These are phyloP conservation scores for Apium graveolens DNA, from an alignment of 129 eudicot species.

Conservation along the genomic window DNA sequence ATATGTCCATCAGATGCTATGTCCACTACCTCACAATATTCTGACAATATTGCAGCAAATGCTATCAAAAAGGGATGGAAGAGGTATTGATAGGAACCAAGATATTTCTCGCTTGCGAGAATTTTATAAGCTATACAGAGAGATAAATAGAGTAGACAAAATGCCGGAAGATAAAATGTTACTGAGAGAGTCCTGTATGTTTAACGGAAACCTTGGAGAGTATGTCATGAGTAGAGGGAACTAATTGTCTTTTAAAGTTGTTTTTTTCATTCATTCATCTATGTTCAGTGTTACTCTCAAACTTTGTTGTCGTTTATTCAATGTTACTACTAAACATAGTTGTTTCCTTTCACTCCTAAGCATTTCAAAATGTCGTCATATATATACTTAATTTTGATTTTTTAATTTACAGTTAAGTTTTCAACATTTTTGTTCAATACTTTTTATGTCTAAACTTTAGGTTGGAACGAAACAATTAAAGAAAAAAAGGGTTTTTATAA, in stretches of 20 bases:
- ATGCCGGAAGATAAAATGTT: conserved; percentile 79
- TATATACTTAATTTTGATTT: neutral
- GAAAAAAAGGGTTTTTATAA: conserved; percentile 88
- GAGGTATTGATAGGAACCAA: conserved; percentile 80
- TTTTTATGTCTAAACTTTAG: conserved; percentile 26
- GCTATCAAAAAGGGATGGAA: conserved; percentile 91
- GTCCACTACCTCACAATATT: neutral
- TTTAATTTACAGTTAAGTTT: neutral
- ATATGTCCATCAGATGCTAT: neutral
- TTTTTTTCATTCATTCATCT: neutral
- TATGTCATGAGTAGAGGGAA: too few species aligned
- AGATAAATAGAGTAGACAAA: conserved; percentile 68
- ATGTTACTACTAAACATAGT: neutral
- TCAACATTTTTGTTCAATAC: neutral
- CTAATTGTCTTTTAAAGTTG: neutral
- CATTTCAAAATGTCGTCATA: neutral
- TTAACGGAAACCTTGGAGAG: conserved; percentile 95
- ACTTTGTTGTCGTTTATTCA: neutral
- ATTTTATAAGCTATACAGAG: conserved; percentile 71
- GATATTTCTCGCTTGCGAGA: conserved; percentile 84
- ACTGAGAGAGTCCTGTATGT: conserved; percentile 77
- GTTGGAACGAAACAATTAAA: conserved; percentile 79
- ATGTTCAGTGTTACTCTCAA: neutral
- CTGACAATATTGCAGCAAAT: conserved; percentile 67
- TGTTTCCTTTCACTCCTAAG: too few species aligned